These are phyloP conservation scores for Laburnicola sp. DNA, from an alignment of 2,329 filamentous ascomycete species.

Conservation along the genomic window DNA sequence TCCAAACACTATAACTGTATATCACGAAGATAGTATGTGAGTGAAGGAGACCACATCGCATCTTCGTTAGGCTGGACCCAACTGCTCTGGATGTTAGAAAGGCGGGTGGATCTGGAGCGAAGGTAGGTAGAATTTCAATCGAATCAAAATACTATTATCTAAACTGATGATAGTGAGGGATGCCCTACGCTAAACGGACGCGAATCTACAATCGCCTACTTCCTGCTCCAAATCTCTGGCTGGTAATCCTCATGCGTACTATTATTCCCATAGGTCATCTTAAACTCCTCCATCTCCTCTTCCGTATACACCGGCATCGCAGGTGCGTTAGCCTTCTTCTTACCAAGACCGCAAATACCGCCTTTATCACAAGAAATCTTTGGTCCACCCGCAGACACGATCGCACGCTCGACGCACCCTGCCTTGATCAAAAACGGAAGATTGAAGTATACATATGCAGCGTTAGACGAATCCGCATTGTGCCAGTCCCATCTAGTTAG, in stretches of 20 bases:
- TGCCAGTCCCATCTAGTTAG: neutral
- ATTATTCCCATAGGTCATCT: neutral
- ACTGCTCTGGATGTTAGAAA: too few species aligned
- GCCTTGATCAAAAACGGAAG: neutral
- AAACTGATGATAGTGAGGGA: too few species aligned
- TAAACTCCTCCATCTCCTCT: neutral
- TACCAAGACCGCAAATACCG: constrained; percentile 1
- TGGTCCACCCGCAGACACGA: neutral
- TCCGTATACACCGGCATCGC: neutral
- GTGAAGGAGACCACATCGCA: too few species aligned
- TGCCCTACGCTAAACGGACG: too few species aligned
- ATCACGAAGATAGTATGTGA: too few species aligned
- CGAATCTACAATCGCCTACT: too few species aligned
- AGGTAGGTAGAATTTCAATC: too few species aligned
- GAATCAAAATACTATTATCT: too few species aligned
- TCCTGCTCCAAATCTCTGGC: too few species aligned
- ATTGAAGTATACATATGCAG: neutral
- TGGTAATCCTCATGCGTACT: neutral
- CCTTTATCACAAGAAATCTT: neutral
- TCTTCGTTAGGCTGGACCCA: too few species aligned
- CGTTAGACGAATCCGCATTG: neutral
- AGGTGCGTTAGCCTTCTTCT: neutral
- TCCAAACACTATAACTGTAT: too few species aligned
- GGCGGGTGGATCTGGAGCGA: too few species aligned
- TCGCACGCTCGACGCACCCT: constrained; percentile 1